A percentile compares a stretch with the other conserved stretches of the same genome.
phyloP scores from a whole-genome alignment of 192 early-diverging fungal genomes.

The Dissophora ornata region DNA sequence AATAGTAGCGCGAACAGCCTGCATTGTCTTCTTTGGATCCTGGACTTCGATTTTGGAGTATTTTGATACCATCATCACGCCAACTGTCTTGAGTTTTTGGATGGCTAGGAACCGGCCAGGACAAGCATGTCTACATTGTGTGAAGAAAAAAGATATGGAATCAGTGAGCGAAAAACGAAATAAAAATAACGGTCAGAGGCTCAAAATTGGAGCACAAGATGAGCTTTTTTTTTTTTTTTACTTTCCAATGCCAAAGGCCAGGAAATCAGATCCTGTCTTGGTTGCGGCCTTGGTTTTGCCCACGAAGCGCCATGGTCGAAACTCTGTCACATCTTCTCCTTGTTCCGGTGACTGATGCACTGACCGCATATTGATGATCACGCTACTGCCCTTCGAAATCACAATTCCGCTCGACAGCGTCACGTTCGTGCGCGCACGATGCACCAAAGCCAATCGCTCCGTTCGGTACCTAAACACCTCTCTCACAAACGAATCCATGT shows the following conservation, averaged over 20 bases:
- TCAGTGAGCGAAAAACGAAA: no score
- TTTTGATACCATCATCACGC: constrained; percentile 14
- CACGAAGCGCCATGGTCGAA: constrained; percentile 57
- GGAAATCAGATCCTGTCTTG: constrained; percentile 48
- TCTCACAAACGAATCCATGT: constrained; percentile 56
- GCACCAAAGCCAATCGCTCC: constrained; percentile 11
- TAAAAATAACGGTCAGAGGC: no score
- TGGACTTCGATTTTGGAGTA: constrained; percentile 44
- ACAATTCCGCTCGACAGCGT: constrained; percentile 45
- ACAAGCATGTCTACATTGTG: constrained; percentile 42
- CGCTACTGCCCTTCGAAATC: constrained; percentile 35
- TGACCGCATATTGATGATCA: constrained; percentile 36
- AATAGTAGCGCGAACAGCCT: constrained; percentile 6
- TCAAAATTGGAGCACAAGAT: no score
- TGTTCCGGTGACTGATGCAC: constrained; percentile 24
- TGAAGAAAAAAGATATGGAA: no score
- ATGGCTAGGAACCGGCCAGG: constrained; percentile 54
- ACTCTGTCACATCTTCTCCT: constrained; percentile 47
- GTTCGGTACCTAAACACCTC: constrained; percentile 51
- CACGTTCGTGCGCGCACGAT: constrained; percentile 36
- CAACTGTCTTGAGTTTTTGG: constrained; percentile 32
- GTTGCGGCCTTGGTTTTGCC: constrained; percentile 33
- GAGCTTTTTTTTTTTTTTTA: no score
- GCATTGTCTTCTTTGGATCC: constrained; percentile 21
- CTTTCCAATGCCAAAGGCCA: constrained; percentile 57